Evolutionary conservation across 768 basidiomycete species (phyloP).

Genomic region (Amanita rimosa): DNA sequence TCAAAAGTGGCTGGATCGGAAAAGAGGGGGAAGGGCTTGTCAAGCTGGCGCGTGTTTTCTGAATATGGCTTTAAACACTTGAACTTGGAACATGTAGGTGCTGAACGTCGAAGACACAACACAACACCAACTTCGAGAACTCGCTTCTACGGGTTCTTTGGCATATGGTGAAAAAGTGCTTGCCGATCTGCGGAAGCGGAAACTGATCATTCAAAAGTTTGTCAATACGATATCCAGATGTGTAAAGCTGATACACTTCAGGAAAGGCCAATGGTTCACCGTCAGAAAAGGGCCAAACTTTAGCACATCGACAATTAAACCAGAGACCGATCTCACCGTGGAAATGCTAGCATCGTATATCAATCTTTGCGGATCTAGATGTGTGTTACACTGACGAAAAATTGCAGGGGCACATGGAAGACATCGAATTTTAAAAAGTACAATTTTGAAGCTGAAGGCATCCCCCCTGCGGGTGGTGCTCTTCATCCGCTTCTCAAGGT

Average conservation of each 20-base stretch:
- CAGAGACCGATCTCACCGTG: conserved; percentile 91
- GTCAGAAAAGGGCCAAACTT: conserved; percentile 79
- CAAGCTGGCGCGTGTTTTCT: conserved; percentile 57
- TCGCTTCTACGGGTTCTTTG: conserved; percentile 63
- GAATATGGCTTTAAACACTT: not conserved
- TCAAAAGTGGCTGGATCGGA: conserved; percentile 94
- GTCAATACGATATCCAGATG: not conserved
- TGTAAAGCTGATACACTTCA: conserved; percentile 18
- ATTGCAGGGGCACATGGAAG: conserved; percentile 83
- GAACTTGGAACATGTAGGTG: conserved; percentile 29
- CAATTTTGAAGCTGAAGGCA: conserved; percentile 96
- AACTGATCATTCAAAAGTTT: conserved; percentile 77
- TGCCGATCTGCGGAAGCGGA: conserved; percentile 85
- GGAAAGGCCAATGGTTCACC: conserved; percentile 94
- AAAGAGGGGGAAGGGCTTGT: conserved; percentile 87
- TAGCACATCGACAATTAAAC: conserved; percentile 84
- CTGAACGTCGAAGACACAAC: conserved; percentile 63
- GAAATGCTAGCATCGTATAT: conserved; percentile 86
- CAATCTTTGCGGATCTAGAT: not conserved
- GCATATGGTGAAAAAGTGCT: conserved; percentile 70
- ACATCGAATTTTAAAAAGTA: conserved; percentile 92
- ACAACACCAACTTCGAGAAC: conserved; percentile 59
- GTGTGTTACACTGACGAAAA: conserved; percentile 7
- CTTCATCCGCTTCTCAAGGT: conserved; percentile 96
- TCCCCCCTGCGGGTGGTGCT: conserved; percentile 81